Conservation (phyloP, 1,139 yeast genomes). For the Candida gigantensis region DNA sequence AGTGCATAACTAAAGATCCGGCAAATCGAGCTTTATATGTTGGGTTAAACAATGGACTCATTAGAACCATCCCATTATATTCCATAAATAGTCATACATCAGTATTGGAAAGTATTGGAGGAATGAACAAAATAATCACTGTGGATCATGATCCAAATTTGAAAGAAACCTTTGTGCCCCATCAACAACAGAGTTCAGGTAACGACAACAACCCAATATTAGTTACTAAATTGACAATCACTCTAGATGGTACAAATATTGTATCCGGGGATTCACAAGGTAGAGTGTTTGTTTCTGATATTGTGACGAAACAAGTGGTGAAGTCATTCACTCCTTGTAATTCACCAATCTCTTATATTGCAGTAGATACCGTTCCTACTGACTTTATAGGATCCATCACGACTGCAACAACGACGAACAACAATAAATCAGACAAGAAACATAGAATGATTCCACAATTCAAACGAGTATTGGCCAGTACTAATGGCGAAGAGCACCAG, state of each 20-base stretch:
- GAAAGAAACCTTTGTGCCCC: constrained; percentile 58
- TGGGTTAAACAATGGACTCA: constrained; percentile 66
- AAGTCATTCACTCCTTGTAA: constrained; percentile 61
- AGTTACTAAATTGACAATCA: constrained; percentile 57
- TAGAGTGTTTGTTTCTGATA: constrained; percentile 66
- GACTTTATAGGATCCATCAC: constrained; percentile 7
- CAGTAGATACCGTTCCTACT: constrained; percentile 21
- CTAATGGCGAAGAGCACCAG: constrained; percentile 49
- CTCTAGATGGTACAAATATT: constrained; percentile 75
- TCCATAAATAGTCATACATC: constrained; percentile 41
- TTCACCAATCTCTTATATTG: constrained; percentile 34
- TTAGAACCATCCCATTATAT: constrained; percentile 61
- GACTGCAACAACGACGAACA: constrained; percentile 1
- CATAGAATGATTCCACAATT: constrained; percentile 52
- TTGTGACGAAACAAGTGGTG: constrained; percentile 74
- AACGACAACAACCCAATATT: constrained; percentile 7
- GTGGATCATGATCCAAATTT: constrained; percentile 52
- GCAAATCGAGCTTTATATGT: constrained; percentile 75
- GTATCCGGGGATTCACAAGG: constrained; percentile 78
- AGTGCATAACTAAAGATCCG: constrained; percentile 71
- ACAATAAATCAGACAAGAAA: constrained; percentile 33
- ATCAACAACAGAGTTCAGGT: constrained; percentile 31
- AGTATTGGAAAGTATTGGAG: constrained; percentile 57
- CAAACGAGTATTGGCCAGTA: constrained; percentile 55
- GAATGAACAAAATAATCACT: constrained; percentile 54